These are phyloP conservation scores for Schizothecium vesticola DNA, from an alignment of 495 filamentous ascomycete genomes.

Conservation along the genomic window DNA sequence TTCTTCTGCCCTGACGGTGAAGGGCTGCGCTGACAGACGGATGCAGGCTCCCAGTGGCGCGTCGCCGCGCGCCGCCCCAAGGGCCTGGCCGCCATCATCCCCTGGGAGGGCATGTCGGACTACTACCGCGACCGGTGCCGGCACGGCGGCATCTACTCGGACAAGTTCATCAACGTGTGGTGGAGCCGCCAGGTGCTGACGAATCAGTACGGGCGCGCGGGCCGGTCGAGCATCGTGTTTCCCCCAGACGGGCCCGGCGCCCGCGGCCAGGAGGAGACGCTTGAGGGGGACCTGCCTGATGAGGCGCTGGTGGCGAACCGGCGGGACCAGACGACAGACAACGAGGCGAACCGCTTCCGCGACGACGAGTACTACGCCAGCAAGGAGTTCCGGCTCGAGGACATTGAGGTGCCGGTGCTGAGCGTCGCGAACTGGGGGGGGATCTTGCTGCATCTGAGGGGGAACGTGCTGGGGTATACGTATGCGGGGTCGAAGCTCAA, in stretches of 20 bases:
- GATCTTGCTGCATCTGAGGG: slow-evolving; percentile 56
- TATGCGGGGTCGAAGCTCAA: slow-evolving; percentile 57
- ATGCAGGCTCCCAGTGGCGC: slow-evolving; percentile 48
- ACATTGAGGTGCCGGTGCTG: slow-evolving; percentile 58
- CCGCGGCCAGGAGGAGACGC: slow-evolving; percentile 50
- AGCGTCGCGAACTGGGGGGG: slow-evolving; percentile 64
- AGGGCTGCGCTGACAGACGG: slow-evolving; percentile 6
- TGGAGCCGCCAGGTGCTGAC: slow-evolving; percentile 58
- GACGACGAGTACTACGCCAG: slow-evolving; percentile 58
- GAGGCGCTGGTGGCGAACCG: slow-evolving; percentile 49
- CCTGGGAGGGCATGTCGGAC: slow-evolving; percentile 67
- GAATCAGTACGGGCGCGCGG: slow-evolving; percentile 56
- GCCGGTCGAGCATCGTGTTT: slow-evolving; percentile 23
- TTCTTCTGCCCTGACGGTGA: no score
- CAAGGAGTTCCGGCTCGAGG: slow-evolving; percentile 55
- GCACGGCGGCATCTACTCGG: slow-evolving; percentile 61
- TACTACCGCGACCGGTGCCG: slow-evolving; percentile 59
- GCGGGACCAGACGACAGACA: slow-evolving; percentile 57
- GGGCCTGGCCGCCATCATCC: slow-evolving; percentile 54
- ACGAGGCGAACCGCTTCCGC: slow-evolving; percentile 46
- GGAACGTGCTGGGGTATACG: slow-evolving; percentile 59
- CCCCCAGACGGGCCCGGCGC: slow-evolving; percentile 33
- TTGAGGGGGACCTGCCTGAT: slow-evolving; percentile 50
- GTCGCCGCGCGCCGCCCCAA: slow-evolving; percentile 57
- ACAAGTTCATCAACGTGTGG: slow-evolving; percentile 59